Evolutionary conservation across 2,329 filamentous ascomycete species (phyloP).

Genomic region (Fusarium sp.): DNA sequence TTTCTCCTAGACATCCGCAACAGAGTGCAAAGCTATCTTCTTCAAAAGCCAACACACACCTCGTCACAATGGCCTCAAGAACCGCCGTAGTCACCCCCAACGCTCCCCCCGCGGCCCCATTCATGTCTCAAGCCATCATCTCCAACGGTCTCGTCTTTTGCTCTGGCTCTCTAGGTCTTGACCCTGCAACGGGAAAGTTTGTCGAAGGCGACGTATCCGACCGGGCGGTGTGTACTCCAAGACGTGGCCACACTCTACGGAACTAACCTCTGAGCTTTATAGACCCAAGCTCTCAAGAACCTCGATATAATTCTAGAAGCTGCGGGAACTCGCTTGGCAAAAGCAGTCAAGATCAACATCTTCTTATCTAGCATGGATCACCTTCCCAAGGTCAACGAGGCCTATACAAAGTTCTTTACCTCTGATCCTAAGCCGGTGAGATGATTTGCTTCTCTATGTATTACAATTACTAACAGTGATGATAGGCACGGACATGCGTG

Average conservation of each 20-base stretch:
- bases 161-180: conserved; percentile 10
- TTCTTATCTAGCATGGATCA: conserved; percentile 71
- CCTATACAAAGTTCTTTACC: not conserved
- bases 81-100: conserved; percentile 25
- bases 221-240: not conserved
- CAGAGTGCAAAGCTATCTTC: not conserved
- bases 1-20: not conserved
- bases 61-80: conserved; percentile 13
- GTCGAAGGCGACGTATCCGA: not conserved
- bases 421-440: not conserved
- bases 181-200: not conserved
- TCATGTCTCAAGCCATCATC: conserved; percentile 30
- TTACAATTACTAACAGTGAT: conserved; percentile 44
- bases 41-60: not conserved
- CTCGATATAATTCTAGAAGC: conserved; percentile 66
- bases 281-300: not conserved
- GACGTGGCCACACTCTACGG: not conserved
- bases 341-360: conserved; percentile 72
- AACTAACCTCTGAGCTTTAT: not conserved
- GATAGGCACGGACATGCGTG: conserved; percentile 68
- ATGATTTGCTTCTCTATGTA: not conserved
- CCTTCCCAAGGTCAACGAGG: conserved; percentile 63
- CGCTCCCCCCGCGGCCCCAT: conserved; percentile 19
- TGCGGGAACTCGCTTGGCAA: conserved; percentile 64
- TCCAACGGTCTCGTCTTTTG: conserved; percentile 31